phyloP scores from a whole-genome alignment of 306 rosid species.

The Ormosia emarginata region DNA sequence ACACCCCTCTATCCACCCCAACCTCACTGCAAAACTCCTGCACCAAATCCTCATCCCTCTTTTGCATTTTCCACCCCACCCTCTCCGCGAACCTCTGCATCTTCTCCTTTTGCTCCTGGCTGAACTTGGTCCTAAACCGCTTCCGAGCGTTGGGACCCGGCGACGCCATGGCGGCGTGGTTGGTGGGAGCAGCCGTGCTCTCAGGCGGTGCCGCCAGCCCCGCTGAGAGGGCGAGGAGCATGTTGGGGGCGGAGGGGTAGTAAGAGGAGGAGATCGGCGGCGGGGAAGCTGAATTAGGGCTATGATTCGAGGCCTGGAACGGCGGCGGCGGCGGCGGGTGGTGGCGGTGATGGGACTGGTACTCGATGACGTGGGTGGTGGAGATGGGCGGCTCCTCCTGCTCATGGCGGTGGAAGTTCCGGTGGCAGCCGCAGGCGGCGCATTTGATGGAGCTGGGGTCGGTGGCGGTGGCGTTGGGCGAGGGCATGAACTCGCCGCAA shows the following conservation, averaged over 20 bases:
- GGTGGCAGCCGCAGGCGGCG: conserved; percentile 98
- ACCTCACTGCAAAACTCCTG: conserved; percentile 60
- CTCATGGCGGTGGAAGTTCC: conserved; percentile 96
- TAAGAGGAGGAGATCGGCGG: conserved; percentile 97
- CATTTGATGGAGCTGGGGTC: conserved; percentile 88
- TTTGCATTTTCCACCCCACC: conserved; percentile 97
- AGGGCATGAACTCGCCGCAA: conserved; percentile 95
- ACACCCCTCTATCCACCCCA: conserved; percentile 69
- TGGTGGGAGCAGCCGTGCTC: conserved; percentile 26
- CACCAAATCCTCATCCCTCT: conserved; percentile 64
- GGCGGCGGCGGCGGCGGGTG: conserved; percentile 55
- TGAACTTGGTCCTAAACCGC: conserved; percentile 76
- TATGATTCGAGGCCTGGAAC: conserved; percentile 34
- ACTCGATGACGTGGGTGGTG: conserved; percentile 63
- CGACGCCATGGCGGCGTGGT: background rate
- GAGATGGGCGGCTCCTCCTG: conserved; percentile 63
- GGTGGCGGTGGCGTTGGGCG: conserved; percentile 48
- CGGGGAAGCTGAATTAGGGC: conserved; percentile 84
- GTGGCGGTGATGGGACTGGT: conserved; percentile 84
- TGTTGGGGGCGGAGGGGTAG: conserved; percentile 91
- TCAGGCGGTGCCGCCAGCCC: conserved; percentile 45
- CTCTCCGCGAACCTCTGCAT: conserved; percentile 74
- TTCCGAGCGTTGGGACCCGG: too few species aligned
- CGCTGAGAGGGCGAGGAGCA: conserved; percentile 81
- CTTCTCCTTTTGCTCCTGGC: conserved; percentile 80